Base-by-base conservation (phyloP, 1,284 basidiomycete genomes). In the Tylopilus orsonianus region DNA sequence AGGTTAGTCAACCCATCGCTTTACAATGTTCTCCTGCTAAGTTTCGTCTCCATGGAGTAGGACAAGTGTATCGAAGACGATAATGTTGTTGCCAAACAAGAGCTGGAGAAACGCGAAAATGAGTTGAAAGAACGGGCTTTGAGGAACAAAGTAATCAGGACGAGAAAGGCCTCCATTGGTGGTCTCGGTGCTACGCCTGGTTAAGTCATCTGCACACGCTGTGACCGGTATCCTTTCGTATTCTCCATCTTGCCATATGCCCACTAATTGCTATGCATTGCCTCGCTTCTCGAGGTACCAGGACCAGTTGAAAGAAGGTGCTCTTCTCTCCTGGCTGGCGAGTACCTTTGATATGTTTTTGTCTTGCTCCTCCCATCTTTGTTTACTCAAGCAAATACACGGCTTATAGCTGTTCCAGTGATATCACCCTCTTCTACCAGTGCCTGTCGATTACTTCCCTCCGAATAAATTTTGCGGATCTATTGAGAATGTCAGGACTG, bases 91-190 rank as follows among this genome's bases (percentile, higher is more conserved):
- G 55, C 56, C 19, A 60, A 39, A 35, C 50, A 50, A 44, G 83
- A 81, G 46, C 68, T 88, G 26, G 79, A 80, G 56, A 77, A 71
- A 58, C 68, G 82, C 49, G 86, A 89, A 59, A 88, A 78, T 57
- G 87, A 90, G 60, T 63, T 90, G 41, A 89, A 88, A 61, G 87
- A 90, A 58, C 78, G 72, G 61, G 87, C 87, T n/a, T 64, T 90
- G 59, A 76, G 87, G 57, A 88, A 89, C 60, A 90, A 90, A 61
- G 87, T 90, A 46, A 79, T 90, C 56, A 74, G 84, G 57, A 83
- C 82, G 27, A 72, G 86, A 56, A 87, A 85, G 63, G 62, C 64
- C 19, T 41, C 40, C 22, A 73, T 66, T 46, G 60, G 60, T 36
- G 52, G 52, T 13, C 37, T 12, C 2, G 43, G 59, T 5, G 12